Evolutionary conservation across 352 stramenopile genomes (phyloP).

Genomic region (Globisporangium recalcitrans): DNA sequence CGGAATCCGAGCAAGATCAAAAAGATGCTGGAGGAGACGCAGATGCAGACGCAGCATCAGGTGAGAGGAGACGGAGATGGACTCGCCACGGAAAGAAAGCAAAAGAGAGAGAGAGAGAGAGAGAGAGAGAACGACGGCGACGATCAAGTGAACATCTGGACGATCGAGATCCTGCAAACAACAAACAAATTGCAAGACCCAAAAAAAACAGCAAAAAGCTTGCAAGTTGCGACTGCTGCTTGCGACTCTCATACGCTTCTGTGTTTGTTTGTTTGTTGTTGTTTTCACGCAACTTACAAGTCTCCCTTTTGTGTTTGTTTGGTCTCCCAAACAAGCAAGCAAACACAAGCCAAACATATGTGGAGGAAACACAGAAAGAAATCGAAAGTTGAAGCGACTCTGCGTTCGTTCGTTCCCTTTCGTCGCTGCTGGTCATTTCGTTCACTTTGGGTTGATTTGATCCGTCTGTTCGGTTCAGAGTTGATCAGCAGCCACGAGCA

Average conservation of each 20-base stretch:
- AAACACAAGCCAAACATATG: neutral
- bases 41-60: too few species aligned
- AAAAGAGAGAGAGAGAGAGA: neutral
- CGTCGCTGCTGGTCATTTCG: too few species aligned
- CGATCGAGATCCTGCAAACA: too few species aligned
- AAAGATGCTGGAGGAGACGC: slow-evolving; percentile 9
- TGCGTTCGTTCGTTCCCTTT: slow-evolving; percentile 5
- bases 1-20: neutral
- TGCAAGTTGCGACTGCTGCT: neutral
- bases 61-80: slow-evolving; percentile 10
- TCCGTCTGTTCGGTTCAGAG: neutral
- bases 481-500: slow-evolving; percentile 6
- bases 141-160: slow-evolving; percentile 6
- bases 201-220: neutral
- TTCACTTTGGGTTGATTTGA: neutral
- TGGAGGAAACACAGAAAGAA: neutral
- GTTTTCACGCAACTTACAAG: neutral
- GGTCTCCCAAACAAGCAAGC: neutral
- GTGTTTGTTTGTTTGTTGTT: neutral
- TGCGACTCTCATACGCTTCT: too few species aligned
- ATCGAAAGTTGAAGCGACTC: slow-evolving; percentile 1
- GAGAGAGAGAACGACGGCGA: neutral
- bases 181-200: neutral
- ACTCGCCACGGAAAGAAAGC: neutral
- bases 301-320: neutral